Percentiles rank a stretch among this genome's conserved stretches.
phyloP scores from a whole-genome alignment of 169 alveolate species.

The Plasmodium blacklocki region DNA sequence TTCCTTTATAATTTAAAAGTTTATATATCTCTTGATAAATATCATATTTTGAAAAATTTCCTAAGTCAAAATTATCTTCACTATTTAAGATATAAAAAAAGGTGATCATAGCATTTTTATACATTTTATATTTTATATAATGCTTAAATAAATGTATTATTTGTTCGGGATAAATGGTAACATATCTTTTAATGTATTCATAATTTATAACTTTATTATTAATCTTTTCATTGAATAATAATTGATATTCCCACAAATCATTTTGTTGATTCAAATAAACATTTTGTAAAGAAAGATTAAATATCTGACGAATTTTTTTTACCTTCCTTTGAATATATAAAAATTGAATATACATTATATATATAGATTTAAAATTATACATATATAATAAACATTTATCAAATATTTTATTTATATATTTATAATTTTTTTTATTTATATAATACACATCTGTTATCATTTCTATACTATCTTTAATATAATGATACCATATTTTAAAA shows the following conservation, averaged over 20 bases:
- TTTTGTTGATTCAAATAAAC: constrained; percentile 61
- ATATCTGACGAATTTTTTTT: constrained; percentile 37
- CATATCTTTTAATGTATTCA: constrained; percentile 59
- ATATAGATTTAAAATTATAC: constrained; percentile 50
- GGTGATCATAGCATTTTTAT: constrained; percentile 51
- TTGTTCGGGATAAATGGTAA: constrained; percentile 69
- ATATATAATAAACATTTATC: constrained; percentile 48
- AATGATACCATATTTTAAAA: constrained; percentile 58
- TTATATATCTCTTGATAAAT: constrained; percentile 32
- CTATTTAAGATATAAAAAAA: constrained; percentile 52
- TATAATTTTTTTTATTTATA: constrained; percentile 31
- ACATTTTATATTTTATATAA: constrained; percentile 65
- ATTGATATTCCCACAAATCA: constrained; percentile 50
- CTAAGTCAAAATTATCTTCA: constrained; percentile 37
- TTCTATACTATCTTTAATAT: constrained; percentile 62
- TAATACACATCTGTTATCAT: constrained; percentile 36
- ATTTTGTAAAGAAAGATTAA: constrained; percentile 42
- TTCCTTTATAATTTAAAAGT: constrained; percentile 16
- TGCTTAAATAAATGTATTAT: constrained; percentile 43
- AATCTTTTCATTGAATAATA: constrained; percentile 18
- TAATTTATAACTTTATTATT: constrained; percentile 39
- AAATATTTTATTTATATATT: constrained; percentile 27
- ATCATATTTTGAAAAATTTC: constrained; percentile 38
- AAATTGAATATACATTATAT: constrained; percentile 66
- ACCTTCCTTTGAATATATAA: constrained; percentile 55